Percentiles rank a stretch among this genome's conserved stretches.
Conservation (phyloP, 345 rosid species). For the Cochlearia excelsa region DNA sequence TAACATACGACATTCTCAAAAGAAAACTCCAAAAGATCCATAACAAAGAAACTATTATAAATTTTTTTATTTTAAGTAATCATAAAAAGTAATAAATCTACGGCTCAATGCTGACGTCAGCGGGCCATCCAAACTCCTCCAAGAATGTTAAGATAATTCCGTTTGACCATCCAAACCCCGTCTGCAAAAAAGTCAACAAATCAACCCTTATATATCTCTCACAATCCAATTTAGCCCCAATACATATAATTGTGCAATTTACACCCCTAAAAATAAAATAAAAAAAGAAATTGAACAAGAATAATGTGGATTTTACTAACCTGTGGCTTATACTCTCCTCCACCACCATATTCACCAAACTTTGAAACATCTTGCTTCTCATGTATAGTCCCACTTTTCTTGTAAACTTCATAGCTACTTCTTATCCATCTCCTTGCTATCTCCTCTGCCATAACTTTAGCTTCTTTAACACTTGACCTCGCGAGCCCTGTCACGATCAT, state of each 20-base stretch:
- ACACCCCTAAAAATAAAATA: not conserved
- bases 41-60: no score
- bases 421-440: slow-evolving; percentile 74
- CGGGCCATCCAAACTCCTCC: slow-evolving; percentile 95
- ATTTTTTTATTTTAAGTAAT: no score
- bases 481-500: slow-evolving; percentile 70
- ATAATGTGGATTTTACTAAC: slow-evolving; percentile 41
- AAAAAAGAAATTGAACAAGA: slow-evolving; percentile 10
- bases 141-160: slow-evolving; percentile 78
- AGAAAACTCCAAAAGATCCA: no score
- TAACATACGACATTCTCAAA: no score
- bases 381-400: slow-evolving; percentile 57
- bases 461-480: slow-evolving; percentile 50
- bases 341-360: slow-evolving; percentile 63
- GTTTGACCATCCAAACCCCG: slow-evolving; percentile 97
- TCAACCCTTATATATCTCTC: no score
- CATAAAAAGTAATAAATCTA: slow-evolving; percentile 38
- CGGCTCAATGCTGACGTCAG: slow-evolving; percentile 36
- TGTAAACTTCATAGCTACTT: slow-evolving; percentile 55
- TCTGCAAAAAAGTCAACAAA: slow-evolving; percentile 43
- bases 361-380: slow-evolving; percentile 47
- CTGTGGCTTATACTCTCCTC: slow-evolving; percentile 70
- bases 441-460: slow-evolving; percentile 64
- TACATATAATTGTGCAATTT: not conserved
- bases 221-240: no score